Conservation (phyloP, 257 asterid genomes). For the Forsythia suspensa region DNA sequence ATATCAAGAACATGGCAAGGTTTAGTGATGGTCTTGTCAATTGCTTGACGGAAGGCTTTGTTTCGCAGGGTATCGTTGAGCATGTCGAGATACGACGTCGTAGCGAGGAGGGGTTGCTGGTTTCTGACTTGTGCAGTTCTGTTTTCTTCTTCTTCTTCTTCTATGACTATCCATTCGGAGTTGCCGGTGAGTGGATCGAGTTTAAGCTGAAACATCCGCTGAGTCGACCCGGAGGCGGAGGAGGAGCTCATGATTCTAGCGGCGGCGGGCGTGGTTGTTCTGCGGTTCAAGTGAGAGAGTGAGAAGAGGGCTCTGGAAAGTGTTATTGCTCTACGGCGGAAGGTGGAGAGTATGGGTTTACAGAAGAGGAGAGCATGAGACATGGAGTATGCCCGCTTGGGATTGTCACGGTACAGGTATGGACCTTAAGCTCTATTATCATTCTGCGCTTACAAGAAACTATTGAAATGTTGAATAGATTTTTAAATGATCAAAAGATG, state of each 20-base stretch:
- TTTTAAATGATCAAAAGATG: too few relatives aligned
- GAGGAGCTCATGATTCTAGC: slow-evolving; percentile 37
- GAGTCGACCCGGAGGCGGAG: slow-evolving; percentile 26
- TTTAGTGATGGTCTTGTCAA: slow-evolving; percentile 66
- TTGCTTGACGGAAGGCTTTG: slow-evolving; percentile 70
- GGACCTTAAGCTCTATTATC: too few relatives aligned
- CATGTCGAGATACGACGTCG: slow-evolving; percentile 97
- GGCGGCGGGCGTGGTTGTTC: slow-evolving; percentile 12
- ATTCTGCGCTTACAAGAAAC: too few relatives aligned
- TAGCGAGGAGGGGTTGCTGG: slow-evolving; percentile 60
- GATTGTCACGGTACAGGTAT: too few relatives aligned
- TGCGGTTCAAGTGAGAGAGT: background rate
- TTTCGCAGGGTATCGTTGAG: slow-evolving; percentile 82
- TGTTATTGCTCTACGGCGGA: background rate
- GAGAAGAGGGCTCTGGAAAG: background rate
- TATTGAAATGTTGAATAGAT: too few relatives aligned
- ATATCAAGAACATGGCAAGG: slow-evolving; percentile 97
- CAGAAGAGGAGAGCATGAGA: background rate
- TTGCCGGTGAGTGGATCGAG: slow-evolving; percentile 77
- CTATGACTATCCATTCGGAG: slow-evolving; percentile 84
- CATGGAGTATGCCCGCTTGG: background rate
- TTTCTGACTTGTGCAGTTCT: slow-evolving; percentile 15
- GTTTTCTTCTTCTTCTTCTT: slow-evolving; percentile 27
- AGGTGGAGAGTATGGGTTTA: background rate
- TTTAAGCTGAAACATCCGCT: slow-evolving; percentile 78